These are phyloP conservation scores for Podila horticola DNA, from an alignment of 192 early-diverging fungal species.

Conservation along the genomic window DNA sequence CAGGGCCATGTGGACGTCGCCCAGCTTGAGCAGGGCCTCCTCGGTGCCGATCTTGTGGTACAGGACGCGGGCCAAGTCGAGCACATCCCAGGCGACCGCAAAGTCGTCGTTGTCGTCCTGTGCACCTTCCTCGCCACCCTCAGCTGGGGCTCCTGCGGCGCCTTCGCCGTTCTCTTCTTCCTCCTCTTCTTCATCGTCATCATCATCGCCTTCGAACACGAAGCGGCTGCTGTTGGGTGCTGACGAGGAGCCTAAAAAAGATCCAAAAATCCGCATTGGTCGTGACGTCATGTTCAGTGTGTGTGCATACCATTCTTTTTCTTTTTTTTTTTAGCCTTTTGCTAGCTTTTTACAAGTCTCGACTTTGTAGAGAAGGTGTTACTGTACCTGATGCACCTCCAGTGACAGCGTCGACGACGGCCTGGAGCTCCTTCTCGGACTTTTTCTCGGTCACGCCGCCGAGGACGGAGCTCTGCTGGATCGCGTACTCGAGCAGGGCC, in stretches of 20 bases:
- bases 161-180: constrained; percentile 33
- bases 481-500: constrained; percentile 77
- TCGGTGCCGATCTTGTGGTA: constrained; percentile 65
- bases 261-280: too few relatives aligned
- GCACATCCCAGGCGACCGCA: constrained; percentile 83
- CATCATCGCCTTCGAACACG: constrained; percentile 72
- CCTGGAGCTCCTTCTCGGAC: constrained; percentile 31
- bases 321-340: too few relatives aligned
- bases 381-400: constrained; percentile 7
- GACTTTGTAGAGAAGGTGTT: too few relatives aligned
- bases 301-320: too few relatives aligned
- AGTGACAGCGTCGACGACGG: constrained; percentile 22
- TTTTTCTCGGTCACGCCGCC: constrained; percentile 64
- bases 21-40: constrained; percentile 61
- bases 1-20: constrained; percentile 77
- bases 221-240: constrained; percentile 61
- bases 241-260: constrained; percentile 12
- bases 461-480: constrained; percentile 79
- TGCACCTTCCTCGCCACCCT: constrained; percentile 56
- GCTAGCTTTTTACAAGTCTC: neutral
- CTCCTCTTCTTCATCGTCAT: constrained; percentile 45
- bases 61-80: constrained; percentile 87
- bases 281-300: too few relatives aligned
- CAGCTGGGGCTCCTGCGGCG: constrained; percentile 21
- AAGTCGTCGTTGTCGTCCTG: constrained; percentile 70